These are phyloP conservation scores for Lentinula lateritia DNA, from an alignment of 768 basidiomycete species.

Conservation along the genomic window DNA sequence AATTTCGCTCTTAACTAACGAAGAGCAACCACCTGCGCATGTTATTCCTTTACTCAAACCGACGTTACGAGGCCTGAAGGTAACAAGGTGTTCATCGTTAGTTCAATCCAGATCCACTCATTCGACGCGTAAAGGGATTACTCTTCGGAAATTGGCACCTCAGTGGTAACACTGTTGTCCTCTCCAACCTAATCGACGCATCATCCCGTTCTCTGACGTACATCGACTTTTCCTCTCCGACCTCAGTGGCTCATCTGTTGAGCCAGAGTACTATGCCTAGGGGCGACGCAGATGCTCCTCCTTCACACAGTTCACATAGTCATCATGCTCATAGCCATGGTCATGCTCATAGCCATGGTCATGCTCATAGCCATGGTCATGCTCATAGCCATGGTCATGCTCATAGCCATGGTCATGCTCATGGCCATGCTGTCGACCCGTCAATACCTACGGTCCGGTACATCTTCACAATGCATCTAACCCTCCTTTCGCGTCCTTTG, in stretches of 20 bases:
- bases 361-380: background rate
- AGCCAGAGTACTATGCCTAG: background rate
- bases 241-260: background rate
- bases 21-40: conserved; percentile 62
- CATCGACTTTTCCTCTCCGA: background rate
- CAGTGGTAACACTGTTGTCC: conserved; percentile 50
- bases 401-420: background rate
- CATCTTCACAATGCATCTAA: conserved; percentile 68
- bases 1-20: conserved; percentile 79
- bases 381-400: background rate
- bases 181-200: conserved; percentile 63
- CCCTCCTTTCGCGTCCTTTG: conserved; percentile 68
- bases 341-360: background rate
- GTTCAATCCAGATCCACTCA: background rate
- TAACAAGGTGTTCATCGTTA: conserved; percentile 17
- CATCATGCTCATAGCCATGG: background rate
- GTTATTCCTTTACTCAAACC: conserved; percentile 76
- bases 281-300: background rate
- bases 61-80: conserved; percentile 67
- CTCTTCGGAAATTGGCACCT: conserved; percentile 70
- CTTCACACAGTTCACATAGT: background rate
- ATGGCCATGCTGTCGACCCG: background rate
- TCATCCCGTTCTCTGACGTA: conserved; percentile 1
- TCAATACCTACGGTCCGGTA: conserved; percentile 38
- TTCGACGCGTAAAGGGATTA: conserved; percentile 46